phyloP scores from a whole-genome alignment of 2,329 filamentous ascomycete species.

The Xylariaceae sp. region DNA sequence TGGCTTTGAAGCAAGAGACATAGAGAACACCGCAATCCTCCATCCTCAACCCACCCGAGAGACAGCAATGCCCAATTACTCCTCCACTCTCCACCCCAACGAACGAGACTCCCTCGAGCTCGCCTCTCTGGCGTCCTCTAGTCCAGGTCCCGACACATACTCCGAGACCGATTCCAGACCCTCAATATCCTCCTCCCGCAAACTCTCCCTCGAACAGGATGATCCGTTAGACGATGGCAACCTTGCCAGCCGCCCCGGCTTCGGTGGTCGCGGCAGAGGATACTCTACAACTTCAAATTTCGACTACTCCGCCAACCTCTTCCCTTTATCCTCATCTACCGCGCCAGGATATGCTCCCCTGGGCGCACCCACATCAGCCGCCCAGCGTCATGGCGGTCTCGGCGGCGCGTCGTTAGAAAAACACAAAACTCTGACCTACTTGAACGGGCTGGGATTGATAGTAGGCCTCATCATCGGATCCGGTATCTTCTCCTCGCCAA shows the following conservation, averaged over 20 bases:
- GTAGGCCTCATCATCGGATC: conserved; percentile 93
- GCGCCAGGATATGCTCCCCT: conserved; percentile 76
- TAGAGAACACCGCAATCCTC: too few relatives aligned
- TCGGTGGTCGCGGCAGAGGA: conserved; percentile 58
- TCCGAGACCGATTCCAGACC: conserved; percentile 72
- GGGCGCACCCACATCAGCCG: conserved; percentile 66
- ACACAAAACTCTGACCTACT: conserved; percentile 90
- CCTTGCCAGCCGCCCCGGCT: conserved; percentile 42
- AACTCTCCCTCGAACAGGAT: conserved; percentile 83
- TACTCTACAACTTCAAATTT: conserved; percentile 93
- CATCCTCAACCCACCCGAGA: background rate
- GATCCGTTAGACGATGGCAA: conserved; percentile 70
- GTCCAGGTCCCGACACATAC: conserved; percentile 58
- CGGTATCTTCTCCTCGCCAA: conserved; percentile 92
- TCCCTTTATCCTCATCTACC: conserved; percentile 82
- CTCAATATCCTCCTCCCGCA: conserved; percentile 89
- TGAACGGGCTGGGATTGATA: conserved; percentile 89
- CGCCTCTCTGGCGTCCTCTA: conserved; percentile 87
- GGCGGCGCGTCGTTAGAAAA: conserved; percentile 85
- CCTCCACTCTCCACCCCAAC: conserved; percentile 42
- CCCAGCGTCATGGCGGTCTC: conserved; percentile 49
- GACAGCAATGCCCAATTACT: conserved; percentile 42
- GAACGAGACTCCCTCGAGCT: conserved; percentile 93
- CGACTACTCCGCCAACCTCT: conserved; percentile 90
- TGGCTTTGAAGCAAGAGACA: too few relatives aligned